Conservation (phyloP, 495 filamentous ascomycete species). For the Talaromyces wortmannii region DNA sequence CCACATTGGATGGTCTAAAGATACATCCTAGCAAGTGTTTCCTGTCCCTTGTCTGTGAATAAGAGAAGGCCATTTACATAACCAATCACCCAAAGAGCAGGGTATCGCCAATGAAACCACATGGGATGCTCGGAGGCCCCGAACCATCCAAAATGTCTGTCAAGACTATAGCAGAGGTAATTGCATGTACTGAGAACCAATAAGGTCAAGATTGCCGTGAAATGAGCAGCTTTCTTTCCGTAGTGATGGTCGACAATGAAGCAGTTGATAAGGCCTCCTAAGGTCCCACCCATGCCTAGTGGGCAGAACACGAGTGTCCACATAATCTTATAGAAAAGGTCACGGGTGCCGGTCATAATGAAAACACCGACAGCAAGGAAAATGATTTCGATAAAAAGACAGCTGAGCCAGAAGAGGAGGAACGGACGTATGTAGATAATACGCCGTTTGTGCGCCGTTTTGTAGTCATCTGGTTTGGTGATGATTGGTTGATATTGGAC, state of each 20-base stretch:
- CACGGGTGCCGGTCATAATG: slow-evolving; percentile 4
- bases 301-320: too few relatives aligned
- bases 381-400: slow-evolving; percentile 4
- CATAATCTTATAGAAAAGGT: slow-evolving; percentile 1
- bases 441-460: slow-evolving; percentile 11
- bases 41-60: not conserved
- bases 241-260: slow-evolving; percentile 8
- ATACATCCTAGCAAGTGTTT: not conserved
- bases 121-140: not conserved
- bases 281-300: slow-evolving; percentile 3
- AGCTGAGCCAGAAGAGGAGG: slow-evolving; percentile 5
- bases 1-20: not conserved
- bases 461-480: not conserved
- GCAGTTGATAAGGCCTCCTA: not conserved
- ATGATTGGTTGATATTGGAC: not conserved
- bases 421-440: slow-evolving; percentile 6
- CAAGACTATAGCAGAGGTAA: slow-evolving; percentile 6
- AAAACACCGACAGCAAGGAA: slow-evolving; percentile 8
- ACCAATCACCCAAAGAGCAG: not conserved
- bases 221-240: slow-evolving; percentile 6
- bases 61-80: not conserved
- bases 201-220: slow-evolving; percentile 1
- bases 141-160: slow-evolving; percentile 7
- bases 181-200: slow-evolving; percentile 5
- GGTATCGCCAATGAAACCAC: not conserved